Base-by-base conservation (phyloP, 2,329 filamentous ascomycete species). In the Trichoderma gracile region DNA sequence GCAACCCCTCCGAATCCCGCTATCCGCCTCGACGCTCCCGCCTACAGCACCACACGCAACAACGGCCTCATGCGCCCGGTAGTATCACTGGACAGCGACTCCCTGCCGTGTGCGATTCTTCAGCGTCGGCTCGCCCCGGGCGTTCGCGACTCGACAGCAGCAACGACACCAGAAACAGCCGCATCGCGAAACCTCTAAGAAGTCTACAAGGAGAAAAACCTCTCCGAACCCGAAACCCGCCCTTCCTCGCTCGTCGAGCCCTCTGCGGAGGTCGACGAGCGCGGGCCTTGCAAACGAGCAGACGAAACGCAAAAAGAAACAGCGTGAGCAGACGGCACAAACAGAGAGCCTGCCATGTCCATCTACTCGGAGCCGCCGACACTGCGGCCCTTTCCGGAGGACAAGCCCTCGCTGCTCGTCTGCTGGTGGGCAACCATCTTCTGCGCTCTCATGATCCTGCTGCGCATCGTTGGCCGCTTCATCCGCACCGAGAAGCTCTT, bases 391-490 rank as follows among this genome's bases (percentile, higher is more conserved):
- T 80, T 80, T 72, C 75, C 78, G 63, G 73, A 82, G 56, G 89
- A 95, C 78, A 96, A 96, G 75, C 92, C 94, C n/a, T 96, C 93
- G 0, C 81, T 99, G 54, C 84, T 99, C 68, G 93, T 97, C 70
- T 96, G 91, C 77, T 98, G 94, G 93, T 98, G 94, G 93, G 92
- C 90, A 68, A 95, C 92, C 33, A 82, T 87, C 15, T 94, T 95
- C 75, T 90, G 92, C 67, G 82, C 92, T 46, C 85, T 89, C 67
- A 92, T 97, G 73, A 97, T 99, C 68, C 75, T 93, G 49, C 80
- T 94, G 61, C 87, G 95, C n/a, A 79, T 97, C 30, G 81, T 82
- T 65, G 94, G 95, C 60, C 89, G 95, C 69, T 96, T 93, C 76
- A 84, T 96, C 53, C 86, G 95, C 65, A 94, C 91, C 63, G 91